phyloP scores from a whole-genome alignment of 2,329 filamentous ascomycete species.

The Didymosphaeria variabile region DNA sequence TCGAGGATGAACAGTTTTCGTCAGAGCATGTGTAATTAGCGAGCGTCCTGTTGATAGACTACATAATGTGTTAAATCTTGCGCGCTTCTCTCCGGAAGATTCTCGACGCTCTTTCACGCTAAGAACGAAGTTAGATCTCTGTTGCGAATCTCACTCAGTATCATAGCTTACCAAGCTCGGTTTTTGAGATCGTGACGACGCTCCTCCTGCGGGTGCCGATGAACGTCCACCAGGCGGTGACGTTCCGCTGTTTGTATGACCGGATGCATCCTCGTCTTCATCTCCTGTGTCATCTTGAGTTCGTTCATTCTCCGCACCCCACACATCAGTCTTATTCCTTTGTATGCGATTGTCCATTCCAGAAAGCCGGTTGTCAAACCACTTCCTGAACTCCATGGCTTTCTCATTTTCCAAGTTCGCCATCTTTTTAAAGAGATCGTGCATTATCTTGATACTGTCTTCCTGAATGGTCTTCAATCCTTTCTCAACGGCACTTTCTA shows the following conservation, averaged over 20 bases:
- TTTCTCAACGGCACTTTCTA: neutral
- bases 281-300: neutral
- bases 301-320: neutral
- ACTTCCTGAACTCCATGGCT: neutral
- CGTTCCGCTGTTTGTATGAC: too few relatives aligned
- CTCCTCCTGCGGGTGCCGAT: neutral
- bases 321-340: neutral
- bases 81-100: neutral
- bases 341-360: neutral
- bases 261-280: too few relatives aligned
- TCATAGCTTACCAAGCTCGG: neutral
- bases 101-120: neutral
- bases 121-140: neutral
- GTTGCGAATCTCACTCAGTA: neutral
- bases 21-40: neutral
- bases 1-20: neutral
- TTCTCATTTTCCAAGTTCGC: neutral
- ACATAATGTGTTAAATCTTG: neutral
- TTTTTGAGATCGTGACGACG: neutral
- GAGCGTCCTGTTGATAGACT: neutral
- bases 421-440: neutral
- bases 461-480: neutral
- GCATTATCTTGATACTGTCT: neutral
- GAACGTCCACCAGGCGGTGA: too few relatives aligned
- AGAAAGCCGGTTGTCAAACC: neutral